Evolutionary conservation across 352 stramenopile species (phyloP), one percentile per base, ranked within the genome.

Genomic region (Thalassiosira mediterranea): DNA sequence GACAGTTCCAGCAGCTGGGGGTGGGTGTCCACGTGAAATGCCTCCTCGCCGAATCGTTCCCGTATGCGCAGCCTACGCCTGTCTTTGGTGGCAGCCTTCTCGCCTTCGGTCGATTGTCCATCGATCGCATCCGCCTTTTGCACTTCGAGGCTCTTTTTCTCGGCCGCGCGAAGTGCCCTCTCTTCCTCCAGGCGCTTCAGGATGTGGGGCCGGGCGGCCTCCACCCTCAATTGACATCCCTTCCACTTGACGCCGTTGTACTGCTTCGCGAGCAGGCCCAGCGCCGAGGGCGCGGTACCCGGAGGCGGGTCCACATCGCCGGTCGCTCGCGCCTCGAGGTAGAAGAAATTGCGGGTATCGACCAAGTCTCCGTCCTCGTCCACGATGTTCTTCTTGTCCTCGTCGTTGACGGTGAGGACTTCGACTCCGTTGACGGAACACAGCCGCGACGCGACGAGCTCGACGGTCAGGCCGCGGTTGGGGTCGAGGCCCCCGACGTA

Each of bases 191-290:
- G 49, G 21, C 85, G 63, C 54, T 90, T 65, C 59, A 93, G 72
- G 61, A 91, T 90, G 76, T 88, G 76, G 32, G 78, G 80, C 54
- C 62, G 77, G 19, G 87, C 84, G 23, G 29, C n/a, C 75, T 91
- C 73, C 1, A 93, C 78, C 32, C 63, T 44, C 25, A 93, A 63
- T 49, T 71, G 76, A 44, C 84, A 93, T 52, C 87, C 87, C 62
- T 89, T 91, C 87, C 87, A 93, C 70, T 89, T 93, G 15, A 88
- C 79, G 73, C 88, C 89, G 66, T 93, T 56, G 62, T 90, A 90
- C 49, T 83, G 73, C 29, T 86, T 81, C 13, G 69, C 32, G 25
- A 91, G 65, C 7, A 88, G 63, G 5, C 81, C 73, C 17, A 89
- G 61, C 0, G 82, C 73, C 8, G 67, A 72, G 52, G 37, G 11